Percentiles rank a stretch among this genome's conserved stretches.
These are phyloP conservation scores for Tetradesmus lagerheimii DNA, from an alignment of 139 green algal genomes.

Conservation along the genomic window DNA sequence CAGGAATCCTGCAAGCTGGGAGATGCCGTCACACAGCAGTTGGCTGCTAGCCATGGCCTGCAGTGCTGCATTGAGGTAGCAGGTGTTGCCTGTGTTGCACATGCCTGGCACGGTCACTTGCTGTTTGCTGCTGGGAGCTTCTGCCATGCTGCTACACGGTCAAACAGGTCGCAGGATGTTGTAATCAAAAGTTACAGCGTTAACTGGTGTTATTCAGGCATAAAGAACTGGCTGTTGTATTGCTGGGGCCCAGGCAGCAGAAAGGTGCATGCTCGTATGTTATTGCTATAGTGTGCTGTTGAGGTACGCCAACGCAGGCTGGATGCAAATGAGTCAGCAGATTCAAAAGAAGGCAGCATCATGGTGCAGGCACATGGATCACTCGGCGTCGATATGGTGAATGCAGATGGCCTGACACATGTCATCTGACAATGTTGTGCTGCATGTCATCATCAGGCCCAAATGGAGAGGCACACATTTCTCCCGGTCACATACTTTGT, in stretches of 20 bases:
- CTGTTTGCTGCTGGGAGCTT: neutral
- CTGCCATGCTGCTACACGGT: neutral
- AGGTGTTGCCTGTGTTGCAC: constrained; percentile 34
- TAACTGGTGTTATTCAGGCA: neutral
- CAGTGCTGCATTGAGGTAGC: constrained; percentile 27
- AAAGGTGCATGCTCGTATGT: neutral
- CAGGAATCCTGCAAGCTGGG: constrained; percentile 10
- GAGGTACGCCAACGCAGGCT: neutral
- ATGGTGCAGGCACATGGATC: neutral
- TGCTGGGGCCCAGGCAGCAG: neutral
- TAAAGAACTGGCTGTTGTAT: neutral
- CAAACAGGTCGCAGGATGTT: neutral
- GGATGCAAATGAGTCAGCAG: neutral
- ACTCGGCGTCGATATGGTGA: too few species aligned
- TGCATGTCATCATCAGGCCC: too few species aligned
- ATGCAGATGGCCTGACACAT: too few species aligned
- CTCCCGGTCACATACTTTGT: too few species aligned
- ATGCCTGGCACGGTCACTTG: neutral
- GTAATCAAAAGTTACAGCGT: neutral
- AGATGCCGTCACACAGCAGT: neutral
- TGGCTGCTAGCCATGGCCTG: constrained; percentile 39
- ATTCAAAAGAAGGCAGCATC: neutral
- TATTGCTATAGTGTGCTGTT: neutral
- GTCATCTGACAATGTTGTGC: too few species aligned
- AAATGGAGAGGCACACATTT: too few species aligned